Evolutionary conservation across 495 filamentous ascomycete genomes (phyloP), one percentile per base, ranked within the genome.

Genomic region (Neurospora intermedia): DNA sequence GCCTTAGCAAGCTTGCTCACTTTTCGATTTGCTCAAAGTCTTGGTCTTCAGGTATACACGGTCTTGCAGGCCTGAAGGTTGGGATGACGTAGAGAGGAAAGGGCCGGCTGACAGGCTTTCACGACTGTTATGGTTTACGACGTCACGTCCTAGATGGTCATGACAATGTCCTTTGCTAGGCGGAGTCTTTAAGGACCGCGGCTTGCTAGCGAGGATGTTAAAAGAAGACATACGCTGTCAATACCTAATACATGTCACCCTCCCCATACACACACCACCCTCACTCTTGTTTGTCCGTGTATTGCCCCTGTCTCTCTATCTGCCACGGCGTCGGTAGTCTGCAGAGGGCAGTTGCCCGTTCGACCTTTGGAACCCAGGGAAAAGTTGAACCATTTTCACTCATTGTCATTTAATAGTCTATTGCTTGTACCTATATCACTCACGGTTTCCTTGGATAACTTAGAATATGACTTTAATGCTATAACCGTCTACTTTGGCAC

Each of bases 81-180:
- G 5, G 23, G 23, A 59, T 7, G 23, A 15, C 11, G 20, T 23
- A 31, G 48, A 62, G 54, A 35, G 15, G 54, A 23, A 62, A 62
- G 23, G 27, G 27, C 27, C 54, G 54, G 54, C 54, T 62, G 54
- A 31, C 54, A 73, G 45, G 73, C 72, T 75, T 76, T 80, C 77
- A 82, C 69, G 80, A 82, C 76, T 80, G 77, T 82, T 78, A 82
- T 74, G 80, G 78, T 79, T 81, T 80, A 82, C 78, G 80, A 82
- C 73, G 77, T 81, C 77, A 82, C 75, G 79, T 81, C 79, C 74
- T 80, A 82, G 79, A 82, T 77, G 76, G 77, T 76, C 76, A 80
- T 78, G 78, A 77, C 76, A 78, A 73, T 48, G 45, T 76, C 74
- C 72, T 73, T 72, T 62, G 69, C 73, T 73, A 69, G 74, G 73